Conservation (phyloP, 164 flowering plant species). For the Aristolochia californica region DNA sequence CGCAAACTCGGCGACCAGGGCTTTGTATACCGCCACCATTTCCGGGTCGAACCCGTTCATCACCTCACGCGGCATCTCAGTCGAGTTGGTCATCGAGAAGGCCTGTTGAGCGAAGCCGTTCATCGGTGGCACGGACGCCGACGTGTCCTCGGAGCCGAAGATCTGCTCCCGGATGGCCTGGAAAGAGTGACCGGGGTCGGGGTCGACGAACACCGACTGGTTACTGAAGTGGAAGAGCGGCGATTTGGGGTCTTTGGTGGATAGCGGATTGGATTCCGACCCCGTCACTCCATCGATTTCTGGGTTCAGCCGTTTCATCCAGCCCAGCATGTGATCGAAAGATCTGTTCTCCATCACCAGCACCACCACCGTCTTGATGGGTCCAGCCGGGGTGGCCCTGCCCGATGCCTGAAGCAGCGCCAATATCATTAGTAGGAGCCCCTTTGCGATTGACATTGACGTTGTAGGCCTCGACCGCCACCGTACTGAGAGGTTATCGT, state of each 20-base stretch:
- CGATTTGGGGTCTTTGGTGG: slow-evolving; percentile 36
- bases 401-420: neutral
- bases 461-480: no score
- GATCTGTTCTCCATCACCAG: slow-evolving; percentile 77
- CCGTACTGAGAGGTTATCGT: no score
- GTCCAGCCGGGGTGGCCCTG: slow-evolving; percentile 3
- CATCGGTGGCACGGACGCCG: slow-evolving; percentile 47
- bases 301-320: slow-evolving; percentile 67
- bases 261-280: slow-evolving; percentile 40
- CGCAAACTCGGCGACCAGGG: slow-evolving; percentile 54
- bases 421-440: no score
- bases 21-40: slow-evolving; percentile 38
- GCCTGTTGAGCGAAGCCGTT: slow-evolving; percentile 72
- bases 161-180: slow-evolving; percentile 67
- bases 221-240: slow-evolving; percentile 26
- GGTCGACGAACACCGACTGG: slow-evolving; percentile 49
- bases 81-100: slow-evolving; percentile 24
- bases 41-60: slow-evolving; percentile 67
- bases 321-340: slow-evolving; percentile 79
- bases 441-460: no score
- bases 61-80: slow-evolving; percentile 34
- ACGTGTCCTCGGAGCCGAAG: slow-evolving; percentile 41
- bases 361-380: slow-evolving; percentile 55
- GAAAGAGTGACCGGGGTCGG: slow-evolving; percentile 80
- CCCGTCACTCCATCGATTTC: slow-evolving; percentile 72